Base-by-base conservation (phyloP, 148 eudicot genomes). In the Pharnaceum exiguum region DNA sequence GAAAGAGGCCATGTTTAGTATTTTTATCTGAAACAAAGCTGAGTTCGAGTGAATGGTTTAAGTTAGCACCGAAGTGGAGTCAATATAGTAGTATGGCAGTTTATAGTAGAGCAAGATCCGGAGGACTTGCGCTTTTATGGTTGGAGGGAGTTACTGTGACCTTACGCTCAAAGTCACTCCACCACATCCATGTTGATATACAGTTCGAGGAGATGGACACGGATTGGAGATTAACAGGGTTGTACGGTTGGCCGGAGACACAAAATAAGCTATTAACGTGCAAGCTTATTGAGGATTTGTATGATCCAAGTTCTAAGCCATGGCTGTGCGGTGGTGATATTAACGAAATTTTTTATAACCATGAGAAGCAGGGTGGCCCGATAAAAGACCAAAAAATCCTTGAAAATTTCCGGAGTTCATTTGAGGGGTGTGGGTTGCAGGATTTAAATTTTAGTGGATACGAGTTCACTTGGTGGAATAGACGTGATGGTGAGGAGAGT, bases 11-110 rank as follows among this genome's bases (percentile, higher is more conserved):
- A 22, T 23, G 22, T 11, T 4, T 52, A 38, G 37, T 52, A 3
- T 52, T 52, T 12, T 38, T 52, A 2, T 52, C 39, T 12, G 57
- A 52, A 17, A 52, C 57, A 18, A 52, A 52, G 9, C 11, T 26
- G 0, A 52, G 37, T 17, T 4, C 12, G 21, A 7, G 18, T 16
- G 39, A 52, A 30, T 30, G 18, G 18, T 0, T n/a, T 3, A 52
- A 24, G 17, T 2, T 2, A 13, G 5, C 17, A n/a, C n/a, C n/a
- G n/a, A n/a, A n/a, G n/a, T n/a, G n/a, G n/a, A n/a, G n/a, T n/a
- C n/a, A n/a, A n/a, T n/a, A n/a, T n/a, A n/a, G n/a, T n/a, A n/a
- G n/a, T n/a, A n/a, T n/a, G n/a, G n/a, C n/a, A n/a, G n/a, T n/a
- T n/a, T n/a, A n/a, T n/a, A n/a, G n/a, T n/a, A n/a, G n/a, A n/a